Evolutionary conservation across 2,329 filamentous ascomycete genomes (phyloP), one percentile per base, ranked within the genome.

Genomic region (Botryotinia calthae): DNA sequence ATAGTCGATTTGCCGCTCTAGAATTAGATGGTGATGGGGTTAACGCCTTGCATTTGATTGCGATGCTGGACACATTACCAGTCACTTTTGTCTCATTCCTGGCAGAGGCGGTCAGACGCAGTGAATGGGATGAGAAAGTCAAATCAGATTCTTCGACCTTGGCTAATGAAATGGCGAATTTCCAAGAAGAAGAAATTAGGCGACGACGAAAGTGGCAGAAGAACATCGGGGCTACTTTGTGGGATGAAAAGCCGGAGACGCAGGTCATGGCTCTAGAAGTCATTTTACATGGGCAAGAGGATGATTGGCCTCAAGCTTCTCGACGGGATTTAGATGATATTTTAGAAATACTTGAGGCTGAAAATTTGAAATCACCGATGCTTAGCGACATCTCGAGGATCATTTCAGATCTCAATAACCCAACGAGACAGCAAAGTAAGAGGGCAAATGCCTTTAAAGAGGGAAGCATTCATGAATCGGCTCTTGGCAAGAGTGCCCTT

Each of bases 361-460:
- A 93, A 40, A 88, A 90, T 70, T 88, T 88, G 0, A 90, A 95
- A 73, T 84, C 89, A 8, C 85, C 85, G 2, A 85, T 95, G 73
- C 84, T 93, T 1, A 86, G 90, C 18, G 93, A 97, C 69, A 86
- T 98, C 48, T 84, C 86, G 5, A 93, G 94, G 79, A 88, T 94
- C 28, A 87, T 97, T 74, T 90, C 90, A 74, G 94, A 97, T 71
- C 86, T 98, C 22, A 91, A 91, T 80, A 89, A 88, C 72, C 94
- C 95, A 4, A 96, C 93, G 0, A 94, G 92, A 78, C 93, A 96
- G 81, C 95, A 97, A 80, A 89, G 91, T 74, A 95, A 94, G 82
- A 89, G 94, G 73, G 89, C 96, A 10, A 97, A 95, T 81, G 94
- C 94, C 8, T 98, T 99, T 85, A 98, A 98, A 81, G 96, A 97